A percentile compares a stretch with the other conserved stretches of the same genome.
These are phyloP conservation scores for Phytophthora multivora DNA, from an alignment of 352 stramenopile species.

Conservation along the genomic window DNA sequence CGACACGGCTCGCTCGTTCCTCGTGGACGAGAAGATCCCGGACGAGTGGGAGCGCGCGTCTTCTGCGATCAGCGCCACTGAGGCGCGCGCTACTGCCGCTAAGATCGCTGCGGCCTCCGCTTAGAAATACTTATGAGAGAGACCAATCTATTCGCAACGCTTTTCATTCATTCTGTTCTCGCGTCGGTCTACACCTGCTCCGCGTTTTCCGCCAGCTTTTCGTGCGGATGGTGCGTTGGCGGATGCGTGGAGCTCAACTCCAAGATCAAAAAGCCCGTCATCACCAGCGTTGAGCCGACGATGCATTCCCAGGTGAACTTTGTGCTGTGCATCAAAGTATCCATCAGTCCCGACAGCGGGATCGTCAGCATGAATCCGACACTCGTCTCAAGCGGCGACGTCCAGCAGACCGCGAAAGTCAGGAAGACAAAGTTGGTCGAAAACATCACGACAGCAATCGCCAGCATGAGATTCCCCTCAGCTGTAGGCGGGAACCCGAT, in stretches of 20 bases:
- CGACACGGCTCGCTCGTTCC: conserved; percentile 32
- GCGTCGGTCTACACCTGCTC: conserved; percentile 1
- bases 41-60: conserved; percentile 20
- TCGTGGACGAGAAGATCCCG: conserved; percentile 50
- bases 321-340: conserved; percentile 50
- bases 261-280: conserved; percentile 30
- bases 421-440: conserved; percentile 49
- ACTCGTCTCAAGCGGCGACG: conserved; percentile 62
- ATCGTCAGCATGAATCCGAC: conserved; percentile 68
- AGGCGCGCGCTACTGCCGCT: conserved; percentile 31
- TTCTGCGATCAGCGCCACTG: conserved; percentile 31
- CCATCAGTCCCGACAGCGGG: conserved; percentile 50
- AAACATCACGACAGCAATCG: conserved; percentile 36
- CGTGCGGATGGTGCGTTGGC: conserved; percentile 4
- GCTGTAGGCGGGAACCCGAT: conserved; percentile 45
- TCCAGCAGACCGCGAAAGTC: conserved; percentile 55
- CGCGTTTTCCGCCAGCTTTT: conserved; percentile 2
- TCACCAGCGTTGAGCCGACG: conserved; percentile 49
- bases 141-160: neutral
- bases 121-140: conserved; percentile 7
- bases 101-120: conserved; percentile 32
- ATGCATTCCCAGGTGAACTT: conserved; percentile 54
- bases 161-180: too few species aligned
- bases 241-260: conserved; percentile 24
- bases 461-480: conserved; percentile 42